Evolutionary conservation across 1,139 yeast genomes (phyloP).

Genomic region (Sugiyamaella grinbergsii): DNA sequence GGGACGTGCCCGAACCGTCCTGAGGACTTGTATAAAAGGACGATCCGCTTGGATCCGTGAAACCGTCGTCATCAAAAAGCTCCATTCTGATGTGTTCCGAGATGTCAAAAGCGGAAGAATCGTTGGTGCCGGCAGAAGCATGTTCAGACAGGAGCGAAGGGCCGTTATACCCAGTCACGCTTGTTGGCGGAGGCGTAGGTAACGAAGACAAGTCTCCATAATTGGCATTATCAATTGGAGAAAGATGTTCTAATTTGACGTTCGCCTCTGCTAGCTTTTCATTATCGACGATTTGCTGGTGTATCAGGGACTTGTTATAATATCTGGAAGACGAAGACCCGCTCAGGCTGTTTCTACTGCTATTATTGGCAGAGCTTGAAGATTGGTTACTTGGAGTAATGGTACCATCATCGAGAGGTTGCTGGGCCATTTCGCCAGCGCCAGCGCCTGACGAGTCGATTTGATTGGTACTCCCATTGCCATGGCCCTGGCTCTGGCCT

Average conservation of each 20-base stretch:
- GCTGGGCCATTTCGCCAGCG: too few relatives aligned
- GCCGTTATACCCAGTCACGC: background rate
- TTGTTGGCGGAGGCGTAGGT: slow-evolving; percentile 12
- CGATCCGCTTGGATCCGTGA: slow-evolving; percentile 6
- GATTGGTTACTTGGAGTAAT: slow-evolving; percentile 3
- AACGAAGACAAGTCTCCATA: background rate
- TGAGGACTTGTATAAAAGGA: slow-evolving; percentile 11
- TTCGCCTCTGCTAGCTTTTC: slow-evolving; percentile 19
- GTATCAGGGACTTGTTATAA: slow-evolving; percentile 23
- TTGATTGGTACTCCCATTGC: background rate
- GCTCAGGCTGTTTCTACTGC: slow-evolving; percentile 14
- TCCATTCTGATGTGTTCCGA: slow-evolving; percentile 34
- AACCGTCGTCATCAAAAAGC: slow-evolving; percentile 27
- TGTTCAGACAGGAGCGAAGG: background rate
- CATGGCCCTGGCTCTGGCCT: background rate
- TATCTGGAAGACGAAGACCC: slow-evolving; percentile 9
- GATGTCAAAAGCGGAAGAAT: slow-evolving; percentile 27
- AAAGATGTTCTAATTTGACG: slow-evolving; percentile 9
- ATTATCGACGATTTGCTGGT: slow-evolving; percentile 27
- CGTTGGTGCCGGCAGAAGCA: background rate
- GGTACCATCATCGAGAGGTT: slow-evolving; percentile 1
- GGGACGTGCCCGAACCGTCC: slow-evolving; percentile 21
- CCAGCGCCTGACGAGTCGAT: too few relatives aligned
- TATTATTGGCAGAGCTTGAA: slow-evolving; percentile 3
- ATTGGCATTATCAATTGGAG: background rate